Evolutionary conservation across 2,329 filamentous ascomycete genomes (phyloP).

Genomic region (Clonostachys chloroleuca): DNA sequence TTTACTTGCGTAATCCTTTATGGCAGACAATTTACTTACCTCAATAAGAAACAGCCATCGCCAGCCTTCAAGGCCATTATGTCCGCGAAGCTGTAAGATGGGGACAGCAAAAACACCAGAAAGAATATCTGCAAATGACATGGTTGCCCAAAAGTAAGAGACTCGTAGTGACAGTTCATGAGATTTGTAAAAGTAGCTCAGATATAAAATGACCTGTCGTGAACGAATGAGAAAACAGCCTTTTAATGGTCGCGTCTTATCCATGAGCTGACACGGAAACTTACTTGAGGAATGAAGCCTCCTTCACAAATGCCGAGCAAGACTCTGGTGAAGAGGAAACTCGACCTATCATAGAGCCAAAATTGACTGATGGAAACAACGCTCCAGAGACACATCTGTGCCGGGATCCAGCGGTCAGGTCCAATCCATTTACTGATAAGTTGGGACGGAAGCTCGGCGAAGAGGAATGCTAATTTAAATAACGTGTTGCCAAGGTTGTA

Average conservation of each 20-base stretch:
- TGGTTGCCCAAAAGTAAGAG: conserved; percentile 15
- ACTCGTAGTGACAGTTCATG: conserved; percentile 15
- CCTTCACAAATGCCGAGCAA: conserved; percentile 31
- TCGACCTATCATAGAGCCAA: conserved; percentile 21
- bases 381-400: conserved; percentile 53
- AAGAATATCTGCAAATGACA: conserved; percentile 12
- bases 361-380: conserved; percentile 32
- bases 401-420: conserved; percentile 56
- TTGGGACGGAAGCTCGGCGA: conserved; percentile 50
- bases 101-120: conserved; percentile 14
- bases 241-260: background rate
- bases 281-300: conserved; percentile 36
- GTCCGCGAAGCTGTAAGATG: conserved; percentile 14
- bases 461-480: conserved; percentile 21
- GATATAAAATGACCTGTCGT: conserved; percentile 16
- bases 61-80: conserved; percentile 13
- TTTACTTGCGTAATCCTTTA: no score
- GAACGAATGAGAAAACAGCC: conserved; percentile 1
- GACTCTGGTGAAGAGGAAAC: conserved; percentile 22
- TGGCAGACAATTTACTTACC: conserved; percentile 16
- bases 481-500: conserved; percentile 25
- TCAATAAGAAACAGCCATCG: conserved; percentile 43
- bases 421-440: conserved; percentile 54
- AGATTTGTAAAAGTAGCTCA: conserved; percentile 18
- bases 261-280: background rate